Evolutionary conservation across 257 asterid species (phyloP).

Genomic region (Striga asiatica): DNA sequence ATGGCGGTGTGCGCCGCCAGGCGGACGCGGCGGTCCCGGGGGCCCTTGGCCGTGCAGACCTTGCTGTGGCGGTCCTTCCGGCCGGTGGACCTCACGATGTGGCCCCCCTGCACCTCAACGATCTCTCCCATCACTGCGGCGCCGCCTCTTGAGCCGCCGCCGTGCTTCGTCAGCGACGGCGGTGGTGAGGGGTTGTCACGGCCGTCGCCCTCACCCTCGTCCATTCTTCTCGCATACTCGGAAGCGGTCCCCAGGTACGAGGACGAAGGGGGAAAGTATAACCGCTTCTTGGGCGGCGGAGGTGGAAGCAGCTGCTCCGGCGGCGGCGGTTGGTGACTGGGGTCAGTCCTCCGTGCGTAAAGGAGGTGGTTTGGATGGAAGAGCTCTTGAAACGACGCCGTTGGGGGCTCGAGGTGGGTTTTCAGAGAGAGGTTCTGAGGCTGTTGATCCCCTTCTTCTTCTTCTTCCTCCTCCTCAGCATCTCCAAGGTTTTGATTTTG

Average conservation of each 20-base stretch:
- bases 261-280: constrained; percentile 24
- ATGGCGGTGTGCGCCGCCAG: constrained; percentile 98
- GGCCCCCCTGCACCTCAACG: constrained; percentile 96
- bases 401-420: constrained; percentile 6
- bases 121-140: constrained; percentile 68
- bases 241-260: too few species aligned
- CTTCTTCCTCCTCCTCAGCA: background rate
- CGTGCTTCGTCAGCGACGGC: too few species aligned
- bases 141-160: too few species aligned
- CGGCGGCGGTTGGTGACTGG: constrained; percentile 10
- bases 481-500: constrained; percentile 29
- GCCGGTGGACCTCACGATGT: constrained; percentile 92
- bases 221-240: too few species aligned
- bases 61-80: constrained; percentile 98
- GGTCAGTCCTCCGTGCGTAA: too few species aligned
- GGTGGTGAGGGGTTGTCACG: too few species aligned
- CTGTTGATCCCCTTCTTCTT: constrained; percentile 11
- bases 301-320: constrained; percentile 17
- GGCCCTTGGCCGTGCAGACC: constrained; percentile 98
- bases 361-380: constrained; percentile 24
- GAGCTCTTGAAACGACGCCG: constrained; percentile 17
- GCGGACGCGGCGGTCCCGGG: constrained; percentile 94
- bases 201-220: too few species aligned
- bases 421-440: background rate
- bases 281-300: constrained; percentile 41